A percentile compares a stretch with the other conserved stretches of the same genome.
These are phyloP conservation scores for Globisporangium canariense DNA, from an alignment of 352 stramenopile genomes.

Conservation along the genomic window DNA sequence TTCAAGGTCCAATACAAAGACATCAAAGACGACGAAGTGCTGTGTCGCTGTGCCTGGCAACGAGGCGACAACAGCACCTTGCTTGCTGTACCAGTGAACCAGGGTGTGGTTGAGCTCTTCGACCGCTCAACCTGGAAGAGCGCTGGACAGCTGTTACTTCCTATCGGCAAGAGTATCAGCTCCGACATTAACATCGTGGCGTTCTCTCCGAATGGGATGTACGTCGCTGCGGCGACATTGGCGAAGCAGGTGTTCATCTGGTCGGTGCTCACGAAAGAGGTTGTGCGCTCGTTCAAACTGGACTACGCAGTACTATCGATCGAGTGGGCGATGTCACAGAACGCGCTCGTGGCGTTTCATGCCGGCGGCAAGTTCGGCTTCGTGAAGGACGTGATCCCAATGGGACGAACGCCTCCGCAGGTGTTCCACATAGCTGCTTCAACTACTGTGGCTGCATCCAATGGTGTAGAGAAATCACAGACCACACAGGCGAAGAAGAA, in stretches of 20 bases:
- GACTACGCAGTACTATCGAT: conserved; percentile 55
- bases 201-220: conserved; percentile 81
- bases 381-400: conserved; percentile 61
- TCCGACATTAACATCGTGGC: conserved; percentile 65
- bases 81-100: conserved; percentile 60
- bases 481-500: conserved; percentile 7
- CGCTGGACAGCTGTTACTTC: conserved; percentile 41
- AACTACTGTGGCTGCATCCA: not conserved
- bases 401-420: conserved; percentile 53
- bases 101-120: conserved; percentile 69
- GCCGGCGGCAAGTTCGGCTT: conserved; percentile 58
- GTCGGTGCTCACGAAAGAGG: conserved; percentile 41
- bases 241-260: conserved; percentile 77
- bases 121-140: conserved; percentile 46
- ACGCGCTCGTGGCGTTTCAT: conserved; percentile 57
- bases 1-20: conserved; percentile 62
- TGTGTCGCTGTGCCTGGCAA: conserved; percentile 69
- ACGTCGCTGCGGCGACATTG: conserved; percentile 62
- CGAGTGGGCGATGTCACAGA: conserved; percentile 56
- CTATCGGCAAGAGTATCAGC: conserved; percentile 47
- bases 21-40: conserved; percentile 58
- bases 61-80: conserved; percentile 21
- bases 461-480: not conserved
- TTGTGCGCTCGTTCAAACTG: conserved; percentile 54
- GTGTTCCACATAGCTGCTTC: not conserved